Evolutionary conservation across 805 yeast species (phyloP).

Genomic region (Blastobotrys attinorum): DNA sequence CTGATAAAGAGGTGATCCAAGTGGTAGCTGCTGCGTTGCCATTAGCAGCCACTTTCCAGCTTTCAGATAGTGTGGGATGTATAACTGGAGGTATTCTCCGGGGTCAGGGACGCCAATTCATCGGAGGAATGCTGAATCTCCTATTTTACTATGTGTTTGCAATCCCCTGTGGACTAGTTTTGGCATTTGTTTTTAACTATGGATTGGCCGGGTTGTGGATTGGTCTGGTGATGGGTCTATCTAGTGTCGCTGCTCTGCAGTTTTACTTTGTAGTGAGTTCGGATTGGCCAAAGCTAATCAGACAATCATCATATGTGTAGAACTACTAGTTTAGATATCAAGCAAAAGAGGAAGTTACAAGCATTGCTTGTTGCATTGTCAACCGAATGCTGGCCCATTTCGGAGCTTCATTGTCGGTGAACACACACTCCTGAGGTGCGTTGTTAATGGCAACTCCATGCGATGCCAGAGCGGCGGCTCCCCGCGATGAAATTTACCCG

Average conservation of each 20-base stretch:
- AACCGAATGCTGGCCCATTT: no score
- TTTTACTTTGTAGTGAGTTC: not conserved
- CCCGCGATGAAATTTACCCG: no score
- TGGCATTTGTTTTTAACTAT: slow-evolving; percentile 44
- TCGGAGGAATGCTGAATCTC: slow-evolving; percentile 65
- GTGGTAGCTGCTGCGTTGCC: slow-evolving; percentile 52
- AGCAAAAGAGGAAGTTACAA: no score
- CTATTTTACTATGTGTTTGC: slow-evolving; percentile 61
- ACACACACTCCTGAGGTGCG: no score
- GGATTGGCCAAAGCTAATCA: not conserved
- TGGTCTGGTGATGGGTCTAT: slow-evolving; percentile 55
- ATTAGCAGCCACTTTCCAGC: slow-evolving; percentile 53
- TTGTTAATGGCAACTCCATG: no score
- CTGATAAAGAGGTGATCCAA: slow-evolving; percentile 36
- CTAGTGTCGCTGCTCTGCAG: not conserved
- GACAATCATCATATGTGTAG: no score
- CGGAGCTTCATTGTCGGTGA: no score
- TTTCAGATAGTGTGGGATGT: slow-evolving; percentile 63
- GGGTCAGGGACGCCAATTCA: slow-evolving; percentile 67
- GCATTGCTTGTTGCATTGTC: no score
- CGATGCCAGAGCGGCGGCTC: no score
- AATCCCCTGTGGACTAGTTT: slow-evolving; percentile 43
- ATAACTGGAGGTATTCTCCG: slow-evolving; percentile 67
- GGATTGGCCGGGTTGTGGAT: slow-evolving; percentile 64
- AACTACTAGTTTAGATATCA: no score